Base-by-base conservation (phyloP, 768 basidiomycete genomes). In the Macrocybe gigantea region DNA sequence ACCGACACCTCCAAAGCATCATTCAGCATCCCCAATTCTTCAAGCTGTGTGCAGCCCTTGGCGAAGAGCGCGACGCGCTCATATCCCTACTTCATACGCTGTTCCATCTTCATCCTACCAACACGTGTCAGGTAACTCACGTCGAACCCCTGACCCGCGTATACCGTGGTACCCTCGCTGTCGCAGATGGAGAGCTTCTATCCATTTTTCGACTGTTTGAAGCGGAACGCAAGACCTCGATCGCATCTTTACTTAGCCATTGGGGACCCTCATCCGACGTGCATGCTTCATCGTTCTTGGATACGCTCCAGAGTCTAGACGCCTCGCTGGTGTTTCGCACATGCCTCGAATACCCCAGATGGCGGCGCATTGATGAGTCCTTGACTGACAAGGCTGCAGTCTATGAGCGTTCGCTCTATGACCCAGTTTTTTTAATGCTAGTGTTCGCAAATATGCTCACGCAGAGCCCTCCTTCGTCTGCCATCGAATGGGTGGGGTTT, bases 91-190 rank as follows among this genome's bases (percentile, higher is more conserved):
- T 94, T 3, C 72, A 80, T 39, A 64, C 67, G 3, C 71, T 95
- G 1, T 96, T 94, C 70, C 63, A 76, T 47, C 73, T 84, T 10
- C 83, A 93, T 57, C 89, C 93, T 0, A 64, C 72, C 9, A 91
- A 91, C 56, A 86, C 92, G 2, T 94, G 89, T 57, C 94, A 95
- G 60, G 75, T 83, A 7, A 85, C 79, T 3, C 90, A 94, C 53
- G 66, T 94, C 38, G 83, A 88, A 40, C 90, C 89, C 1, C 71
- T 98, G 33, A 64, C 88, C 38, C 68, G 66, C 13, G 67, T 93
- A 1, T 97, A 97, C 60, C 66, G 76, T 7, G 94, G 87, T 1
- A 87, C 87, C 0, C 61, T 88, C n/a, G 77, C 81, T 0, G 42
- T 52, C 1, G 54, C 85, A 1, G 94, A 97, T 60, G 71, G 75